phyloP scores from a whole-genome alignment of 352 stramenopile genomes.

The Lagenidium sp. region DNA sequence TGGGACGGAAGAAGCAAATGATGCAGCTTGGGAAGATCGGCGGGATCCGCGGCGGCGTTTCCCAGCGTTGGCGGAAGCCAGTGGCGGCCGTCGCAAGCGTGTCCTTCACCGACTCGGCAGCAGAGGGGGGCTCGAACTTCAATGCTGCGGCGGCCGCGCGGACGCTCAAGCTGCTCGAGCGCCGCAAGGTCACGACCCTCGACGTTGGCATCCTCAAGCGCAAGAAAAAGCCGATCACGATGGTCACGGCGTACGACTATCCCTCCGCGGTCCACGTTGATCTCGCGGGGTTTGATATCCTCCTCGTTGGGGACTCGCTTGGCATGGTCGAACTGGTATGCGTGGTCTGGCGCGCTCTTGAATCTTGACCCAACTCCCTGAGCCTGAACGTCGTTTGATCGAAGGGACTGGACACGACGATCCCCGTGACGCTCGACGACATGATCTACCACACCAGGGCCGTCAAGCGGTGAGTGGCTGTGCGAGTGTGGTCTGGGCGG shows the following conservation, averaged over 20 bases:
- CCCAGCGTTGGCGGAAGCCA: too few species aligned
- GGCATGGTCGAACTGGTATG: conserved; percentile 98
- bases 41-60: too few species aligned
- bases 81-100: too few species aligned
- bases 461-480: conserved; percentile 90
- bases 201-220: conserved; percentile 86
- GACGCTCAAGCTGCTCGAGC: conserved; percentile 79
- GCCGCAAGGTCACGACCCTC: conserved; percentile 76
- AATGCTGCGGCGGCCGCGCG: conserved; percentile 41
- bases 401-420: conserved; percentile 80
- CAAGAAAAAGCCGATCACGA: conserved; percentile 96
- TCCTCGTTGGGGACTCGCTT: conserved; percentile 97
- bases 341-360: too few species aligned
- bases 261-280: conserved; percentile 95
- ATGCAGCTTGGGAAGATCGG: too few species aligned
- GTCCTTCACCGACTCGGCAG: too few species aligned
- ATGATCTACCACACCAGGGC: conserved; percentile 98
- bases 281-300: conserved; percentile 95
- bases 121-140: conserved; percentile 22
- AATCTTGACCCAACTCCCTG: too few species aligned
- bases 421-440: conserved; percentile 95
- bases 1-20: too few species aligned
- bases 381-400: conserved; percentile 1
- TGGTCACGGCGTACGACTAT: conserved; percentile 99
- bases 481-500: not conserved